These are phyloP conservation scores for Fraxinus ornus DNA, from an alignment of 305 asterid species.

Conservation along the genomic window DNA sequence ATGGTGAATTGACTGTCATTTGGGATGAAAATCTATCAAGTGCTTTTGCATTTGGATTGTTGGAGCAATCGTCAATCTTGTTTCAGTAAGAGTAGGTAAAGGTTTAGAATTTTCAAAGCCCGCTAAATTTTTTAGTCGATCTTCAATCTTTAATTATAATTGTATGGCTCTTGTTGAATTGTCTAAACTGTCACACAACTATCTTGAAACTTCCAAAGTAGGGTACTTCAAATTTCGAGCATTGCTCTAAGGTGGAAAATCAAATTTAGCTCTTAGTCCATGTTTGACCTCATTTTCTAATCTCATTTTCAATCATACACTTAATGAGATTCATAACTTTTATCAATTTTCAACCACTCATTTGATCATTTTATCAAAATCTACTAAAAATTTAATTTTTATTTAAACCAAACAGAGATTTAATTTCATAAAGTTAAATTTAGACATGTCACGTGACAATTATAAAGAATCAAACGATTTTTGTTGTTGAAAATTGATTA, in stretches of 20 bases:
- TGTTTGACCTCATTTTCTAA: no score
- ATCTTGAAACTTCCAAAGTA: not conserved
- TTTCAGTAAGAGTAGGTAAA: not conserved
- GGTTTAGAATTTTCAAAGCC: not conserved
- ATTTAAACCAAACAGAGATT: no score
- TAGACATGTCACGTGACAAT: not conserved
- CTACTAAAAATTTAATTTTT: not conserved
- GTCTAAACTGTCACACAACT: not conserved
- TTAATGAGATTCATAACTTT: no score
- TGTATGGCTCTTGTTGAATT: not conserved
- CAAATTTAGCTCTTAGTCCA: not conserved
- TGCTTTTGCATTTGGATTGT: not conserved
- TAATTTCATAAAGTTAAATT: not conserved
- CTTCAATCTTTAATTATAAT: not conserved
- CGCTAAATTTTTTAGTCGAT: not conserved
- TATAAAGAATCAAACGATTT: not conserved
- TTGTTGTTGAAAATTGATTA: not conserved
- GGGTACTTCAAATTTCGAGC: not conserved
- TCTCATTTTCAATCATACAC: no score
- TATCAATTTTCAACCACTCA: not conserved
- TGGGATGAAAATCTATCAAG: not conserved
- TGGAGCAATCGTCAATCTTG: no score
- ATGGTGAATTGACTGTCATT: not conserved
- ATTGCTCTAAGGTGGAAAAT: not conserved
- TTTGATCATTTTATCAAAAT: not conserved